phyloP scores from a whole-genome alignment of 2,329 filamentous ascomycete species.

The Dothiorella sarmentorum region DNA sequence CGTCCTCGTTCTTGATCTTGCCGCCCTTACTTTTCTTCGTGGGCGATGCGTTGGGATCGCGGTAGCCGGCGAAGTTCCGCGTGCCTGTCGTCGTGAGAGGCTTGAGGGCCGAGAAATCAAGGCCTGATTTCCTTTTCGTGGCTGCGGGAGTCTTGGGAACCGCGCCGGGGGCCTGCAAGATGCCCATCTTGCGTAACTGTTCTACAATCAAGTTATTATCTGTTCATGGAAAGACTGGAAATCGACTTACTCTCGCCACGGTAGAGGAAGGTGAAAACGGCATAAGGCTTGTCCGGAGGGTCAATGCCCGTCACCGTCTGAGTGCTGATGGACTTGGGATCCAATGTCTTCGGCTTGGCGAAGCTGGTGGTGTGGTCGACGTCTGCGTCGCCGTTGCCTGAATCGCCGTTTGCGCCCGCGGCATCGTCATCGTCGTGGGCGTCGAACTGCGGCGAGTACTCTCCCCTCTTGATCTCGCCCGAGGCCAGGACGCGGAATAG shows the following conservation, averaged over 20 bases:
- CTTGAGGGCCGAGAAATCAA: slow-evolving; percentile 80
- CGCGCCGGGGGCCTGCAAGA: slow-evolving; percentile 66
- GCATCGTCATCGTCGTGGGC: slow-evolving; percentile 89
- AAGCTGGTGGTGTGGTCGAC: slow-evolving; percentile 97
- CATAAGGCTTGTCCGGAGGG: slow-evolving; percentile 91
- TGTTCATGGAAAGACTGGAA: not conserved
- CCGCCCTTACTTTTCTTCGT: slow-evolving; percentile 49
- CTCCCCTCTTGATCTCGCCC: slow-evolving; percentile 94
- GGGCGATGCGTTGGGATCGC: slow-evolving; percentile 60
- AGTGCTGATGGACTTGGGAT: slow-evolving; percentile 96
- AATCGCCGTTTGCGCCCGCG: slow-evolving; percentile 49
- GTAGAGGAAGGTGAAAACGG: slow-evolving; percentile 97
- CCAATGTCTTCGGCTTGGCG: slow-evolving; percentile 90
- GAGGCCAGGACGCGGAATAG: slow-evolving; percentile 93
- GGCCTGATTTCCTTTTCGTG: slow-evolving; percentile 76
- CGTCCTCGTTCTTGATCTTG: slow-evolving; percentile 52
- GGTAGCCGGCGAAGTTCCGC: slow-evolving; percentile 84
- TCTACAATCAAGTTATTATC: slow-evolving; percentile 50
- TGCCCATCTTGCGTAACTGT: slow-evolving; percentile 95
- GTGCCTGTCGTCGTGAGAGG: slow-evolving; percentile 84
- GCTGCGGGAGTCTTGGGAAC: slow-evolving; percentile 58
- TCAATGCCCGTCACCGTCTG: slow-evolving; percentile 99
- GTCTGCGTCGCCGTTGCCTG: slow-evolving; percentile 68
- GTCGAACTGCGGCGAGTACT: slow-evolving; percentile 97
- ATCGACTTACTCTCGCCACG: slow-evolving; percentile 77